Evolutionary conservation across 1,284 basidiomycete genomes (phyloP).

Genomic region (Ceraceosorus bombacis): DNA sequence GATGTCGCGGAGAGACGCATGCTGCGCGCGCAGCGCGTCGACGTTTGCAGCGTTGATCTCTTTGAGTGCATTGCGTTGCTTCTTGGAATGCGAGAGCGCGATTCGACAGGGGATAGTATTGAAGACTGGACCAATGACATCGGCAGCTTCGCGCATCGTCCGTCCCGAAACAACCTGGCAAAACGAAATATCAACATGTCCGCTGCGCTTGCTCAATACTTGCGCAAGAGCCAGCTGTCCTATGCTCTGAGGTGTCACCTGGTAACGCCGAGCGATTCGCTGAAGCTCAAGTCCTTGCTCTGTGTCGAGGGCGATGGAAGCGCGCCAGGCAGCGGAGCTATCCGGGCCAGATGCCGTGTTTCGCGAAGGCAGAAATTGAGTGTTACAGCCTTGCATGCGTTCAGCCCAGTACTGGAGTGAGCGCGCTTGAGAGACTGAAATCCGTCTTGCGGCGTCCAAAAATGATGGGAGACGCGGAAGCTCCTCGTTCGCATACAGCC

Average conservation of each 20-base stretch:
- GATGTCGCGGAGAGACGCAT: background rate
- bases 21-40: background rate
- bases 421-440: background rate
- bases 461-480: slow-evolving; percentile 19
- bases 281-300: background rate
- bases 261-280: background rate
- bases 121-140: slow-evolving; percentile 37
- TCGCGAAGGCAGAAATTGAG: background rate
- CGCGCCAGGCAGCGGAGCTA: background rate
- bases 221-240: slow-evolving; percentile 17
- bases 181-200: slow-evolving; percentile 32
- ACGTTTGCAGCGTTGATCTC: background rate
- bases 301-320: background rate
- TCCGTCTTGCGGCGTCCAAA: slow-evolving; percentile 13
- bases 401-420: background rate
- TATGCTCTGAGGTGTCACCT: slow-evolving; percentile 7
- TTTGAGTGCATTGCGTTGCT: background rate
- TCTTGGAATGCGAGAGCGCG: slow-evolving; percentile 1
- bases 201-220: slow-evolving; percentile 8
- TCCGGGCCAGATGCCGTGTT: background rate
- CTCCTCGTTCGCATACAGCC: background rate
- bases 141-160: slow-evolving; percentile 16
- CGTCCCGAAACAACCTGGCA: slow-evolving; percentile 32
- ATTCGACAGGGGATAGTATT: slow-evolving; percentile 36
- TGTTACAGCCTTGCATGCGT: background rate